Base-by-base conservation (phyloP, 169 alveolate genomes). In the Fabrea salina region DNA sequence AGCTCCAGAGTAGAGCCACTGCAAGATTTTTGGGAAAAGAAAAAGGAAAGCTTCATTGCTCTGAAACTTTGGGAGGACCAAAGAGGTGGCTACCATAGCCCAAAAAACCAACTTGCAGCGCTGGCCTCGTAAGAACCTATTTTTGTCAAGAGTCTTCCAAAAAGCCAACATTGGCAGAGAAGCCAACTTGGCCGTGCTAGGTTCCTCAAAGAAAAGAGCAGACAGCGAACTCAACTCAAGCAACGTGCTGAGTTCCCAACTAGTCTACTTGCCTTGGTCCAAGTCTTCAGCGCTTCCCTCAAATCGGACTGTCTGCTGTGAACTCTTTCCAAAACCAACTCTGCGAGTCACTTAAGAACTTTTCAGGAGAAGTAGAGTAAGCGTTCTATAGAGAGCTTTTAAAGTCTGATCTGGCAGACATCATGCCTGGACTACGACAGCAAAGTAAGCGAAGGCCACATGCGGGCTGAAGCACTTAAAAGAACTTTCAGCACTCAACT, bases 51-150 rank as follows among this genome's bases (percentile, higher is more conserved):
- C n/a, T n/a, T n/a, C n/a, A n/a, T n/a, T n/a, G n/a, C n/a, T n/a
- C 25, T 54, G 25, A 54, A 54, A 54, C 66, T 54, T 8, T 54
- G 66, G 66, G 66, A 54, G 6, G 66, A 54, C 25, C 39, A 54
- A 54, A 54, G 25, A 54, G 25, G 8, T 54, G 25, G n/a, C n/a
- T n/a, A n/a, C n/a, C n/a, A n/a, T n/a, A n/a, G n/a, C n/a, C n/a
- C n/a, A 7, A 6, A 54, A 54, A n/a, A 7, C 25, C 11, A 8
- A 7, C 22, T 11, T 19, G 66, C 33, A 11, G 11, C 13, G 25
- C 39, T n/a, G 8, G 25, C 8, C 11, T n/a, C 13, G 8, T 54
- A 11, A 33, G 25, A 54, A 8, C 25, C 25, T n/a, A n/a, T 6
- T 54, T 8, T 7, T 33, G 11, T 8, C 66, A 7, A n/a, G 6